Conservation (phyloP, 2,329 filamentous ascomycete species). For the Parascedosporium putredinis region DNA sequence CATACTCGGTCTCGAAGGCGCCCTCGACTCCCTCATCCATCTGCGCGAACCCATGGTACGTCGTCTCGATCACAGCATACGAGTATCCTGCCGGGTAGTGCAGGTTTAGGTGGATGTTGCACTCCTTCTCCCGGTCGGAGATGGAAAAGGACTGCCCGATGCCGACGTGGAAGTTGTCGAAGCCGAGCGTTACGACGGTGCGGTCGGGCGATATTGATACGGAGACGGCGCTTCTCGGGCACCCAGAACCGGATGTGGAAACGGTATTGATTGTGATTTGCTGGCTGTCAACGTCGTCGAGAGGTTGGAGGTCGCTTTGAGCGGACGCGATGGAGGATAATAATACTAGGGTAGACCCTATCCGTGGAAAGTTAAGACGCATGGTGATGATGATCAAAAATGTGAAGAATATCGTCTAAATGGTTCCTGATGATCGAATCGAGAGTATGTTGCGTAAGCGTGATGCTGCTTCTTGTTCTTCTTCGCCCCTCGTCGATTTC, state of each 20-base stretch:
- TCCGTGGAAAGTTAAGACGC: neutral
- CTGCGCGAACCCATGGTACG: slow-evolving; percentile 9
- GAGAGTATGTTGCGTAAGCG: too few species aligned
- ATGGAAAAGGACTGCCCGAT: neutral
- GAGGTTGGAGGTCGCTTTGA: neutral
- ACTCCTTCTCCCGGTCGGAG: slow-evolving; percentile 5
- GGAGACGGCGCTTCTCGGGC: neutral
- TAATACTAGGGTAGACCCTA: neutral
- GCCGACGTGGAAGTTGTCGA: slow-evolving; percentile 5
- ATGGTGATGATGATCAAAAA: neutral
- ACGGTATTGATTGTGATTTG: slow-evolving; percentile 9
- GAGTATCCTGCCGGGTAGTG: slow-evolving; percentile 8
- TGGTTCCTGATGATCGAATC: neutral
- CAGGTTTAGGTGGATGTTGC: slow-evolving; percentile 8
- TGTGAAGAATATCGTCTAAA: neutral
- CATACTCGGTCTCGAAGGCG: slow-evolving; percentile 5
- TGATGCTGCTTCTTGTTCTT: too few species aligned
- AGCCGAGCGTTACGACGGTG: slow-evolving; percentile 9
- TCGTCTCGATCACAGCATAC: slow-evolving; percentile 6
- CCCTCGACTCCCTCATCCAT: slow-evolving; percentile 7
- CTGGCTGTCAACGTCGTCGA: neutral
- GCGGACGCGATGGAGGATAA: neutral
- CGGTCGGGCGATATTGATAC: slow-evolving; percentile 6
- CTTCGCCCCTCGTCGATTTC: too few species aligned
- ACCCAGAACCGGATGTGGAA: slow-evolving; percentile 6